Evolutionary conservation across 495 filamentous ascomycete species (phyloP).

Genomic region (Penicillium riverlandense): DNA sequence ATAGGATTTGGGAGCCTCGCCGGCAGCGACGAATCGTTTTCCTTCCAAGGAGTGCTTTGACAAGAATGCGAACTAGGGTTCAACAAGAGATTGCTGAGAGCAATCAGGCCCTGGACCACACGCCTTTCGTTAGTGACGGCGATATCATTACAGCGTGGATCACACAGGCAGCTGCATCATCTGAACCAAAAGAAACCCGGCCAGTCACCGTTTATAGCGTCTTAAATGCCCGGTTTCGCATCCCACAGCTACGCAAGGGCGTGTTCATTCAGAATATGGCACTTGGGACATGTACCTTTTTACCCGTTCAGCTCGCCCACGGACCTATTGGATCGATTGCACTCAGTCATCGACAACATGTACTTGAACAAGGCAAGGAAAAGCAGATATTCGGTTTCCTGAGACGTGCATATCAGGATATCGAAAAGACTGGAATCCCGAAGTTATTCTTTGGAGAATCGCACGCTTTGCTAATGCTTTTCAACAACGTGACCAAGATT

Average conservation of each 20-base stretch:
- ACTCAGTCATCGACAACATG: constrained; percentile 6
- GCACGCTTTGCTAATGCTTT: constrained; percentile 1
- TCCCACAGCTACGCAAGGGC: not conserved
- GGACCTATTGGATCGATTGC: constrained; percentile 6
- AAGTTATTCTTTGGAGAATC: constrained; percentile 8
- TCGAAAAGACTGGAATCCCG: constrained; percentile 1
- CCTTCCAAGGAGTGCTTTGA: too few species aligned
- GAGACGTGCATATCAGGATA: constrained; percentile 2
- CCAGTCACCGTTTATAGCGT: constrained; percentile 8
- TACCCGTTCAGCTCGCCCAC: constrained; percentile 1
- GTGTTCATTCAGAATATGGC: constrained; percentile 14
- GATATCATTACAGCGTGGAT: constrained; percentile 13
- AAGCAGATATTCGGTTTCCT: constrained; percentile 5
- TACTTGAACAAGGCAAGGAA: constrained; percentile 7
- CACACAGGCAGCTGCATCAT: constrained; percentile 1
- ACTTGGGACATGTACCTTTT: constrained; percentile 9
- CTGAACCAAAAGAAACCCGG: constrained; percentile 1
- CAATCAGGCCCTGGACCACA: not conserved
- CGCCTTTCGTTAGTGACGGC: constrained; percentile 7
- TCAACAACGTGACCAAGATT: constrained; percentile 13
- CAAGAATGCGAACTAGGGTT: not conserved
- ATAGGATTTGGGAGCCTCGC: too few species aligned
- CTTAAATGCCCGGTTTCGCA: constrained; percentile 1
- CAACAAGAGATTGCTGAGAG: not conserved
- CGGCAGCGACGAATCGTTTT: too few species aligned